Percentiles rank a stretch among this genome's conserved stretches.
These are phyloP conservation scores for Smittium mucronatum DNA, from an alignment of 371 early-diverging fungal species.

Conservation along the genomic window DNA sequence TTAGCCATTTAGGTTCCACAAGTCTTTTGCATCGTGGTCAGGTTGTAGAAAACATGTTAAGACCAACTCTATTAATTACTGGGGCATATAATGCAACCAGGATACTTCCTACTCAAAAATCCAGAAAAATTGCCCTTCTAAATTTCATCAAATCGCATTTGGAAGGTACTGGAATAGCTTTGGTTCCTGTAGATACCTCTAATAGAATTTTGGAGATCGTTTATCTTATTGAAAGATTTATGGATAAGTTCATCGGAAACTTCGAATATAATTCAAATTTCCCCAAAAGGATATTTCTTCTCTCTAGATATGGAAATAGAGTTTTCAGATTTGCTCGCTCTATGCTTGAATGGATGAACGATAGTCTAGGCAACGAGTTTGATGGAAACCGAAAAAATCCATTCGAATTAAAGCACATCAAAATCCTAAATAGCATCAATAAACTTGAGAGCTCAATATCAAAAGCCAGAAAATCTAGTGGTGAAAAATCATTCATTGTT, in stretches of 20 bases:
- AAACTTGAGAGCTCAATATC: constrained; percentile 49
- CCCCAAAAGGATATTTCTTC: constrained; percentile 40
- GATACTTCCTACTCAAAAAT: constrained; percentile 51
- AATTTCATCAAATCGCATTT: constrained; percentile 52
- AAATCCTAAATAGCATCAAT: constrained; percentile 41
- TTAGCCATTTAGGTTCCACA: constrained; percentile 73
- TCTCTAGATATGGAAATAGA: constrained; percentile 59
- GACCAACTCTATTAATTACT: constrained; percentile 82
- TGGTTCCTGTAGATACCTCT: constrained; percentile 82
- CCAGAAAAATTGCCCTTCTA: constrained; percentile 60
- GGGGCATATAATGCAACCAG: constrained; percentile 68
- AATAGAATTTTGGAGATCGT: constrained; percentile 87
- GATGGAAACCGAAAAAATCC: constrained; percentile 66
- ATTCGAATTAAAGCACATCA: constrained; percentile 68
- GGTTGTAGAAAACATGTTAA: constrained; percentile 54
- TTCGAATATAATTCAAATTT: neutral
- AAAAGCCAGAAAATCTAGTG: constrained; percentile 53
- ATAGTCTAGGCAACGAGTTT: constrained; percentile 55
- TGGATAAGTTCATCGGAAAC: neutral
- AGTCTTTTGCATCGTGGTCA: constrained; percentile 55
- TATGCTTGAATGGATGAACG: constrained; percentile 94
- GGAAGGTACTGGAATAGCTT: constrained; percentile 56
- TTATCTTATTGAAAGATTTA: constrained; percentile 54
- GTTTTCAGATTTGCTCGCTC: constrained; percentile 71
- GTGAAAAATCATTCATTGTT: constrained; percentile 38